These are phyloP conservation scores for Colletotrichum gloeosporioides DNA, from an alignment of 2,329 filamentous ascomycete genomes.

Conservation along the genomic window DNA sequence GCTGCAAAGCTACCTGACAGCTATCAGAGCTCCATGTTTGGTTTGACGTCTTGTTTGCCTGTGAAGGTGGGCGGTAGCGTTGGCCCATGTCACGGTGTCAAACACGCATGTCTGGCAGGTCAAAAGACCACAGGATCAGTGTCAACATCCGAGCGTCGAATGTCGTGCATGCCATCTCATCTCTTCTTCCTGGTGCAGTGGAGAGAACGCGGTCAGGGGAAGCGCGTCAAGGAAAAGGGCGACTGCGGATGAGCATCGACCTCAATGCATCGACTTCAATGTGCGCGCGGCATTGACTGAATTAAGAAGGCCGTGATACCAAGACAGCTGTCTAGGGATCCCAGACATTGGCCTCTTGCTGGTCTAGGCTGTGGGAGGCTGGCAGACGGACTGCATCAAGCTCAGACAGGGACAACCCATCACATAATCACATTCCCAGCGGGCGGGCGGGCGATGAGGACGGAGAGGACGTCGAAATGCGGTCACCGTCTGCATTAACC, in stretches of 20 bases:
- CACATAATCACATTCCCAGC: neutral
- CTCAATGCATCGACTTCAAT: neutral
- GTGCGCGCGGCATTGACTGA: neutral
- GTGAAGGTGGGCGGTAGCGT: neutral
- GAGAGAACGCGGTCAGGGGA: neutral
- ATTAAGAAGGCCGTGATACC: neutral
- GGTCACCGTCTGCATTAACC: neutral
- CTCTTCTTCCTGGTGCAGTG: neutral
- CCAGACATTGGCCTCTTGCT: neutral
- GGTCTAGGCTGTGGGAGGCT: neutral
- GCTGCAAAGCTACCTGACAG: neutral
- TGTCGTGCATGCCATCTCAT: constrained; percentile 13
- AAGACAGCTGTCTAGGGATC: neutral
- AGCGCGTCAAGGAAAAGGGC: neutral
- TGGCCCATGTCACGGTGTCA: neutral
- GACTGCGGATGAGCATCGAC: neutral
- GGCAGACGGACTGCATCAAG: neutral
- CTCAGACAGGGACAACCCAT: constrained; percentile 13
- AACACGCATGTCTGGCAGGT: constrained; percentile 6
- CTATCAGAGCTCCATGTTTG: neutral
- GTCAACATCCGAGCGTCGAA: constrained; percentile 3
- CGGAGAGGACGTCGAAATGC: neutral
- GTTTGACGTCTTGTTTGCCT: neutral
- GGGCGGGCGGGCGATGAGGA: neutral
- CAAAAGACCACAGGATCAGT: neutral